Conservation (phyloP, 805 yeast species). For the Nakazawaea sp. region DNA sequence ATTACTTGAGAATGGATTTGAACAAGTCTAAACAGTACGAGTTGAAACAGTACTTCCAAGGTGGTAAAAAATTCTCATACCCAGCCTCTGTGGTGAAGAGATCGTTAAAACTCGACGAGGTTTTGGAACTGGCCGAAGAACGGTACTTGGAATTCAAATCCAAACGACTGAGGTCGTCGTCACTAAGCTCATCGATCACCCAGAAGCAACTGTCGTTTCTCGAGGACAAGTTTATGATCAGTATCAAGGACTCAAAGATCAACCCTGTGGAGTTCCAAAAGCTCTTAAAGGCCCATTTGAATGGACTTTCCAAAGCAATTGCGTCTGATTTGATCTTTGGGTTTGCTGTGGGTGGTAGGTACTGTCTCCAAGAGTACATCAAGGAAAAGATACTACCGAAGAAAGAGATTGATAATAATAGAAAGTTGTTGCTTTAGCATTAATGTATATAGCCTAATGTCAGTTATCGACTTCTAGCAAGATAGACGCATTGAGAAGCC, state of each 20-base stretch:
- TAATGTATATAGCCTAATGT: not conserved
- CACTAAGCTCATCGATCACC: constrained; percentile 15
- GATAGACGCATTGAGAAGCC: constrained; percentile 75
- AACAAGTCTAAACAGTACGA: constrained; percentile 8
- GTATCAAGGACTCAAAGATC: constrained; percentile 16
- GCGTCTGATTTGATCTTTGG: constrained; percentile 25
- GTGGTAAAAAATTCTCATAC: not conserved
- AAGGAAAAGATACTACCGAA: constrained; percentile 17
- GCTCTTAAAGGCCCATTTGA: constrained; percentile 13
- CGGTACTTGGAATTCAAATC: not conserved
- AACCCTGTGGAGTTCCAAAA: constrained; percentile 15
- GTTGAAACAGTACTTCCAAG: constrained; percentile 7
- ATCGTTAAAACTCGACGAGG: constrained; percentile 14
- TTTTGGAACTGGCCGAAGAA: constrained; percentile 14
- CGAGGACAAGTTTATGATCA: constrained; percentile 11
- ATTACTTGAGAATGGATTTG: constrained; percentile 8
- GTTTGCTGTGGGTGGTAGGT: constrained; percentile 20
- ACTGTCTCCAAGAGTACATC: constrained; percentile 20
- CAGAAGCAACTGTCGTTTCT: constrained; percentile 18
- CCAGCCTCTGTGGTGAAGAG: constrained; percentile 7
- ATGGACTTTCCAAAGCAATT: constrained; percentile 15
- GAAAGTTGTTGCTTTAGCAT: constrained; percentile 2
- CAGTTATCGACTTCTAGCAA: constrained; percentile 47
- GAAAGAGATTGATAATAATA: constrained; percentile 10
- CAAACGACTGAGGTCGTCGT: not conserved